Evolutionary conservation across 2,329 filamentous ascomycete genomes (phyloP).

Genomic region (Claviceps pusilla): DNA sequence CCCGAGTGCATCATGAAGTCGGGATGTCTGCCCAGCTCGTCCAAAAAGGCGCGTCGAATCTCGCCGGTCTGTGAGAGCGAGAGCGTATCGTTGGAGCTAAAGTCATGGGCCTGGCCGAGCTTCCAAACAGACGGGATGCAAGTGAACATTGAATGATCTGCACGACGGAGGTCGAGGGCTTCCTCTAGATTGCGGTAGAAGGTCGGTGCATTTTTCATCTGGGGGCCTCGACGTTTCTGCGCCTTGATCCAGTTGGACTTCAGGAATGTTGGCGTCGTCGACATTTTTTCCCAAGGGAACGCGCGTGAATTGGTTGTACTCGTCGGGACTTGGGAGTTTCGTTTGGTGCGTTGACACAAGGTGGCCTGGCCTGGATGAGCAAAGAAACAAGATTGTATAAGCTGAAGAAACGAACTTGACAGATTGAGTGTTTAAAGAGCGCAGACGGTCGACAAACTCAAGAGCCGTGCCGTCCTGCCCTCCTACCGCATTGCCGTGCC

Average conservation of each 20-base stretch:
- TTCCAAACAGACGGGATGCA: conserved; percentile 6
- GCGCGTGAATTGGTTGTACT: neutral
- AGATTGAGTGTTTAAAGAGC: no score
- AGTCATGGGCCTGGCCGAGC: conserved; percentile 25
- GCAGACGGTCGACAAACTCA: no score
- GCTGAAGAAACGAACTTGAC: neutral
- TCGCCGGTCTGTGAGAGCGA: conserved; percentile 34
- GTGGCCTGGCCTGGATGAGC: neutral
- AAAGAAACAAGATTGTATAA: neutral
- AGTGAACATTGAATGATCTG: conserved; percentile 13
- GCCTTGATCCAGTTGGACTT: neutral
- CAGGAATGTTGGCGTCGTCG: no score
- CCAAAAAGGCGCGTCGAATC: conserved; percentile 32
- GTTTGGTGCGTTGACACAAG: neutral
- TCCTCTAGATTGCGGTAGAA: conserved; percentile 16
- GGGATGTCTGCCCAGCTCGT: conserved; percentile 17
- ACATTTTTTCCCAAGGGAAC: neutral
- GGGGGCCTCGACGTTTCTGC: neutral
- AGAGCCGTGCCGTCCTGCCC: no score
- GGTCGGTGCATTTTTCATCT: neutral
- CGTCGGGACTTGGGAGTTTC: neutral
- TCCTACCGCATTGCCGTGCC: neutral
- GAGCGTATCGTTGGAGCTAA: conserved; percentile 53
- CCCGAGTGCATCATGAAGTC: conserved; percentile 30
- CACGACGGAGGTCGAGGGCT: conserved; percentile 14